Percentiles rank a stretch among this genome's conserved stretches.
These are phyloP conservation scores for Paracoccidioides brasiliensis DNA, from an alignment of 2,329 filamentous ascomycete genomes.

Conservation along the genomic window DNA sequence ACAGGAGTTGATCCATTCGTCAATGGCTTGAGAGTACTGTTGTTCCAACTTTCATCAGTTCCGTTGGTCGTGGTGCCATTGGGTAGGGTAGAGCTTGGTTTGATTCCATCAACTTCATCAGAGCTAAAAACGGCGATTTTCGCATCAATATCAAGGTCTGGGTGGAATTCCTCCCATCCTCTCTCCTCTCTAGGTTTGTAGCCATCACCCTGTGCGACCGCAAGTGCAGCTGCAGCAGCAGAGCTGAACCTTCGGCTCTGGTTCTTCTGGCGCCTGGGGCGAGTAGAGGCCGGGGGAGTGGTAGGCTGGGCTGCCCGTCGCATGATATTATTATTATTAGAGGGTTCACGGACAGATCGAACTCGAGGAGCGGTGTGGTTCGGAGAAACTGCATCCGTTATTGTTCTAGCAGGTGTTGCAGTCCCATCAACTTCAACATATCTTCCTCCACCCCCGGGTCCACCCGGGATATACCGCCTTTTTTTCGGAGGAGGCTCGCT, in stretches of 20 bases:
- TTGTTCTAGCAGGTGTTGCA: slow-evolving; percentile 41
- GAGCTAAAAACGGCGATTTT: slow-evolving; percentile 66
- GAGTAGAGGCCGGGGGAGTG: slow-evolving; percentile 26
- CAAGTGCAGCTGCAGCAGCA: slow-evolving; percentile 71
- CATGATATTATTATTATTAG: slow-evolving; percentile 27
- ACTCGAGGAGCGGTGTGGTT: slow-evolving; percentile 37
- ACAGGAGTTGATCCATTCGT: slow-evolving; percentile 18
- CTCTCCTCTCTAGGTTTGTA: slow-evolving; percentile 96
- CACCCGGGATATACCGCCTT: slow-evolving; percentile 71
- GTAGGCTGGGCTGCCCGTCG: slow-evolving; percentile 8
- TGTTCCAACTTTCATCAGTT: slow-evolving; percentile 15
- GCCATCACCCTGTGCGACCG: slow-evolving; percentile 81
- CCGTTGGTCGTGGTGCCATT: slow-evolving; percentile 13
- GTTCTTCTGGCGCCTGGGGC: slow-evolving; percentile 30
- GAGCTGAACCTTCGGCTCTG: slow-evolving; percentile 57
- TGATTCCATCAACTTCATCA: slow-evolving; percentile 70
- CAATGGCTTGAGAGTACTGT: slow-evolving; percentile 30
- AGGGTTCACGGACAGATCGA: slow-evolving; percentile 40
- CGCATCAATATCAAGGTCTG: slow-evolving; percentile 78
- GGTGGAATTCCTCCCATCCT: slow-evolving; percentile 96
- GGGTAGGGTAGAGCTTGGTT: slow-evolving; percentile 26
- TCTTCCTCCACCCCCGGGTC: slow-evolving; percentile 71
- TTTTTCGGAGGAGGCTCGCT: slow-evolving; percentile 55
- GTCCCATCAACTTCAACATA: slow-evolving; percentile 62
- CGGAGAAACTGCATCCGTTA: slow-evolving; percentile 37